phyloP scores from a whole-genome alignment of 2,329 filamentous ascomycete species.

The Raffaelea albimanens region DNA sequence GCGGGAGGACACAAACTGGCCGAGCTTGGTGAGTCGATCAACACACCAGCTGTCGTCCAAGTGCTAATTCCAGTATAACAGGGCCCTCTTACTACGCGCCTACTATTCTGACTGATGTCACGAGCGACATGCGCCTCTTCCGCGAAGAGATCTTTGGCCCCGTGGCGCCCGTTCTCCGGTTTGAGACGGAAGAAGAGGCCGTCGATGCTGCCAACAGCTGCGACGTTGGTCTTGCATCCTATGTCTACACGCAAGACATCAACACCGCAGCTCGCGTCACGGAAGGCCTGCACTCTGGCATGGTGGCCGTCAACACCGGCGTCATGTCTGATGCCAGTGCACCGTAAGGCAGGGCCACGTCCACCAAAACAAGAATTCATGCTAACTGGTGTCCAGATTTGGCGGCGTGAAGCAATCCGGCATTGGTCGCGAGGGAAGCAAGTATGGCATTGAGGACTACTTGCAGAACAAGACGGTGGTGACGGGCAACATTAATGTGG shows the following conservation, averaged over 20 bases:
- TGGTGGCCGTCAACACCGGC: constrained; percentile 25
- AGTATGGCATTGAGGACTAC: no score
- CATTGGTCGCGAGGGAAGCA: no score
- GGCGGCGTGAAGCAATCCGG: no score
- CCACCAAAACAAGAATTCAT: no score
- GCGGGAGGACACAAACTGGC: constrained; percentile 20
- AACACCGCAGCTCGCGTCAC: constrained; percentile 48
- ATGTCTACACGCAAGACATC: constrained; percentile 28
- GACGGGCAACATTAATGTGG: no score
- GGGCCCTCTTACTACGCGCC: constrained; percentile 59
- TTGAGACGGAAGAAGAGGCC: constrained; percentile 48
- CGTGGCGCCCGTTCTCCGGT: constrained; percentile 43
- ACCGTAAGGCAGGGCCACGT: no score
- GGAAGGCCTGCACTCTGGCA: constrained; percentile 48
- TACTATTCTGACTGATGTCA: constrained; percentile 41
- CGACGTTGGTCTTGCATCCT: constrained; percentile 46
- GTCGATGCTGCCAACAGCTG: constrained; percentile 45
- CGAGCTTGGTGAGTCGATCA: no score
- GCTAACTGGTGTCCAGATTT: no score
- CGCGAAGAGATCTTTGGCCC: constrained; percentile 50
- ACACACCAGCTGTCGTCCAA: no score
- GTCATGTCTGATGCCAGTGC: no score
- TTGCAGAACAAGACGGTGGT: no score
- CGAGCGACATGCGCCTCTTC: constrained; percentile 35
- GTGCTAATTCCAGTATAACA: no score